Evolutionary conservation across 306 rosid species (phyloP), one percentile per base, ranked within the genome.

Genomic region (Vicia faba): DNA sequence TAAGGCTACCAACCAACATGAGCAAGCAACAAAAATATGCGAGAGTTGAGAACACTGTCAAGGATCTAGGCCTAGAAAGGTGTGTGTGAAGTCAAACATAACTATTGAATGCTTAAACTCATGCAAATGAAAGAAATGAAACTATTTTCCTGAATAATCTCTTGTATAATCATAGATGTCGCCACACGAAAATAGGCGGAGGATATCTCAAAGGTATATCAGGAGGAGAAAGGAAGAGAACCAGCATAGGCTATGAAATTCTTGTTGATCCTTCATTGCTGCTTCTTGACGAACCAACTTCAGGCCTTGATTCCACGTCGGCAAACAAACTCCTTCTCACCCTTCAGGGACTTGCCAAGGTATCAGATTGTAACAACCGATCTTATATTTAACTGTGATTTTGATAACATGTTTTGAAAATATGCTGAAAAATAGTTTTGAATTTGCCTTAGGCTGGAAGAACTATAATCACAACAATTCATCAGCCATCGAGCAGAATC

Each of bases 31-130:
- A 92, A 36, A 92, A 92, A 51, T 77, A 80, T 43, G 83, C 81
- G 4, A 83, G 88, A 83, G 96, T 92, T 54, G 93, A 89, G 76
- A 85, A 61, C 66, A 84, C 91, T 39, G 55, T 87, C 51, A 89
- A 86, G 82, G 96, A 89, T 69, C 82, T 92, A 70, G 90, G 90
- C 74, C 96, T 92, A 71, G 96, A 92, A 86, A 89, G 98, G 98
- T 87, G 75, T 46, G 75, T 46, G 70, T 77, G 67, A 55, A 28
- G 8, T 29, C 5, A 50, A 26, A 66, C 14, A 28, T 35, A 31
- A 59, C 18, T 62, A 15, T 45, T 62, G 48, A 63, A 70, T 63
- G 46, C 19, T 63, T 14, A 20, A 8, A 43, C 66, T 36, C 38
- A 26, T 74, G 48, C 19, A 6, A 44, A 70, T 63, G 20, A 12